phyloP scores from a whole-genome alignment of 75 land plant genomes.

The Adiantum capillusveneris region DNA sequence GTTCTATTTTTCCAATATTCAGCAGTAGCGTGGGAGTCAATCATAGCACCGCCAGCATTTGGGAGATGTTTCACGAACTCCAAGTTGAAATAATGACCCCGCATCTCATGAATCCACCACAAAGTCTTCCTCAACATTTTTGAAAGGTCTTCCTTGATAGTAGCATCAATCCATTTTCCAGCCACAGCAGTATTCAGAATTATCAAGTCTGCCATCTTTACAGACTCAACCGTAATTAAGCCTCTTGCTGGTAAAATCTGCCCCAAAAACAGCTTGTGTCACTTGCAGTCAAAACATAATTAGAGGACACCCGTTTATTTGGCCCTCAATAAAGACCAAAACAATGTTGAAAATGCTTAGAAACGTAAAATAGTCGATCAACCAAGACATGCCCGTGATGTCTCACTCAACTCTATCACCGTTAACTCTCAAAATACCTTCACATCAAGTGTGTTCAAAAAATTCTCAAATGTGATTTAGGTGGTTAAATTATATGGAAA shows the following conservation, averaged over 20 bases:
- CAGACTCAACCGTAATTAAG: conserved; percentile 40
- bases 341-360: too few species aligned
- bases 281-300: too few species aligned
- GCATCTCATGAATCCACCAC: conserved; percentile 99
- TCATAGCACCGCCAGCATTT: conserved; percentile 79
- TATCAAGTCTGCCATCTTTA: conserved; percentile 66
- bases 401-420: too few species aligned
- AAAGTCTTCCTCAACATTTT: conserved; percentile 66
- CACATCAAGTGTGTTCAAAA: too few species aligned
- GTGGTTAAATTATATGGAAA: too few species aligned
- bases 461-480: too few species aligned
- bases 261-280: too few species aligned
- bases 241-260: conserved; percentile 66
- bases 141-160: conserved; percentile 40
- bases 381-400: too few species aligned
- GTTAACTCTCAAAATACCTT: too few species aligned
- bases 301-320: too few species aligned
- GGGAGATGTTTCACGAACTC: conserved; percentile 85
- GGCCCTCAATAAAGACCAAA: too few species aligned
- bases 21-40: conserved; percentile 77
- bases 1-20: conserved; percentile 83
- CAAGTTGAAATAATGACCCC: conserved; percentile 80
- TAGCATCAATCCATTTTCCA: conserved; percentile 86
- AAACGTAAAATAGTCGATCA: too few species aligned
- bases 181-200: conserved; percentile 89